Conservation (phyloP, 768 basidiomycete genomes). For the Brasilioporus rufonigricans region DNA sequence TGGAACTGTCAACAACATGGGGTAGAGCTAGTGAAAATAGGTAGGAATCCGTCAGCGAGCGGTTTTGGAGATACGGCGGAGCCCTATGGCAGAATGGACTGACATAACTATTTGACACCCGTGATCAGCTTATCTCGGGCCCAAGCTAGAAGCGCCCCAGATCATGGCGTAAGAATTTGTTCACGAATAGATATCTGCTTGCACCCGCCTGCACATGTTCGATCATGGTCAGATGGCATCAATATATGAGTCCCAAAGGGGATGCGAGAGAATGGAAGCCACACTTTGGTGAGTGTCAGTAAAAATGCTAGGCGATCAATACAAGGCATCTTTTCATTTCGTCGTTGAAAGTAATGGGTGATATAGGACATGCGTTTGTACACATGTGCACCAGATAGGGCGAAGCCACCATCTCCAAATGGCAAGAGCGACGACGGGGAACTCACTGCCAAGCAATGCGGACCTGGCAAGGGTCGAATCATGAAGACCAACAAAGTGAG, state of each 20-base stretch:
- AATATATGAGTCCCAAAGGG: constrained; percentile 14
- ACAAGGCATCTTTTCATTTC: constrained; percentile 26
- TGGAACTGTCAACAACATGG: constrained; percentile 18
- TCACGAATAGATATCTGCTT: constrained; percentile 11
- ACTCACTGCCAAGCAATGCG: constrained; percentile 14
- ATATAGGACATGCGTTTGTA: constrained; percentile 19
- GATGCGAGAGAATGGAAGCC: constrained; percentile 26
- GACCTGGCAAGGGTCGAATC: constrained; percentile 5
- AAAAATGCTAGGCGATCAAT: constrained; percentile 20
- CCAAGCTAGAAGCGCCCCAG: constrained; percentile 8
- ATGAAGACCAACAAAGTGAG: background rate
- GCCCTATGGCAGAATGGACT: constrained; percentile 2
- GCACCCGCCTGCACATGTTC: constrained; percentile 13
- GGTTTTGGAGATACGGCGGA: constrained; percentile 1
- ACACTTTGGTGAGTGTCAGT: constrained; percentile 9
- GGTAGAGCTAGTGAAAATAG: background rate
- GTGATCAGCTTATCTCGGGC: constrained; percentile 17
- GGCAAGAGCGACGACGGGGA: constrained; percentile 27
- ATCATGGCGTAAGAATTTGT: constrained; percentile 15
- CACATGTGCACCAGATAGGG: constrained; percentile 11
- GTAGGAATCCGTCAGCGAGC: constrained; percentile 4
- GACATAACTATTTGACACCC: constrained; percentile 7
- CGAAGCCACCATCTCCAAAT: constrained; percentile 12
- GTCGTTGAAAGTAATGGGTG: constrained; percentile 9
- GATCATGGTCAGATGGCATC: constrained; percentile 23